A percentile compares a stretch with the other conserved stretches of the same genome.
phyloP scores from a whole-genome alignment of 169 alveolate species.

The Plasmodium gallinaceum region DNA sequence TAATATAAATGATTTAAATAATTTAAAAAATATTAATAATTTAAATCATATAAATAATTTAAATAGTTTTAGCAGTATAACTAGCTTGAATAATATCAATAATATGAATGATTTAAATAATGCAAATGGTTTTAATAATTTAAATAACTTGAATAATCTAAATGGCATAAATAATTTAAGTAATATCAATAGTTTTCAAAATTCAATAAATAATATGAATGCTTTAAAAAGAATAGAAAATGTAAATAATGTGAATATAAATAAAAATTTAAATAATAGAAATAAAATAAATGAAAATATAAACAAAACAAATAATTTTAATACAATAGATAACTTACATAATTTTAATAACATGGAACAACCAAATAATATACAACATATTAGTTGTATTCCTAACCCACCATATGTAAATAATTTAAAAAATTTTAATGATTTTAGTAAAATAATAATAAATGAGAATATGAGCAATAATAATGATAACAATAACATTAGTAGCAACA shows the following conservation, averaged over 20 bases:
- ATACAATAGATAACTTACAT: not conserved
- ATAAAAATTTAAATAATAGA: slow-evolving; percentile 3
- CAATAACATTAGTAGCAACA: too few species aligned
- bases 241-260: not conserved
- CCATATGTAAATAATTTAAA: slow-evolving; percentile 1
- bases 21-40: not conserved
- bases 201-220: slow-evolving; percentile 4
- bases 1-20: not conserved
- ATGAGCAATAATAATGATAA: too few species aligned
- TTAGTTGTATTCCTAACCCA: not conserved
- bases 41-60: slow-evolving; percentile 1
- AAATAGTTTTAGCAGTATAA: not conserved
- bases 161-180: not conserved
- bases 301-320: not conserved
- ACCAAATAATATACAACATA: not conserved
- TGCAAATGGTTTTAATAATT: not conserved
- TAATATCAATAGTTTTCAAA: not conserved
- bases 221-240: slow-evolving; percentile 31
- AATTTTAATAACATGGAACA: too few species aligned
- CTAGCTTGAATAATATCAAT: not conserved
- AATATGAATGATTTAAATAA: not conserved
- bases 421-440: not conserved
- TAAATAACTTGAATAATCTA: not conserved
- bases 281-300: not conserved
- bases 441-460: too few species aligned